Evolutionary conservation across 1,284 basidiomycete genomes (phyloP).

Genomic region (Cystobasidium pallidum): DNA sequence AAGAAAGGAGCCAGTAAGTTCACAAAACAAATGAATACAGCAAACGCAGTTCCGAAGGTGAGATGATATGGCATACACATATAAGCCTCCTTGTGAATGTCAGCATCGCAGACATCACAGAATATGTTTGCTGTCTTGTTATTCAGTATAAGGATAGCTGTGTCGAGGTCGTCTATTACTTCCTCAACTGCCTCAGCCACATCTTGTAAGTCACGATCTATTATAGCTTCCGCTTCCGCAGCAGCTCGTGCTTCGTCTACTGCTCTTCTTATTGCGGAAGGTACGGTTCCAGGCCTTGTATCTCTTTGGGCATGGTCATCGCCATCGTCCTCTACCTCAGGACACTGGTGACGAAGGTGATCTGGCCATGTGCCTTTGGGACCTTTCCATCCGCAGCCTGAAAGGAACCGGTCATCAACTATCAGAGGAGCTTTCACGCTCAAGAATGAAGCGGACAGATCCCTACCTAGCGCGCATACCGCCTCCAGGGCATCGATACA

Average conservation of each 20-base stretch:
- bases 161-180: background rate
- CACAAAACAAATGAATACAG: background rate
- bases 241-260: background rate
- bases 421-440: background rate
- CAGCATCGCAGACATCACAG: constrained; percentile 11
- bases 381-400: constrained; percentile 26
- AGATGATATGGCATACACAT: background rate
- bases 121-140: background rate
- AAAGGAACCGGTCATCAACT: background rate
- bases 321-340: constrained; percentile 25
- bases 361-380: constrained; percentile 5
- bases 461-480: constrained; percentile 15
- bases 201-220: background rate
- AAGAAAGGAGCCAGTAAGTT: no score
- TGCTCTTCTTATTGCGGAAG: constrained; percentile 3
- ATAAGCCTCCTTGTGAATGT: constrained; percentile 1
- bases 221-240: background rate
- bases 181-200: background rate
- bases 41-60: background rate
- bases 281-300: constrained; percentile 1
- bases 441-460: background rate
- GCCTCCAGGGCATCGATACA: constrained; percentile 25
- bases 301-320: background rate
- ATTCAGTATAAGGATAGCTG: background rate
- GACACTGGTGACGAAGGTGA: constrained; percentile 5